Evolutionary conservation across 2,329 filamentous ascomycete species (phyloP).

Genomic region (Domatiomyces catenatus): DNA sequence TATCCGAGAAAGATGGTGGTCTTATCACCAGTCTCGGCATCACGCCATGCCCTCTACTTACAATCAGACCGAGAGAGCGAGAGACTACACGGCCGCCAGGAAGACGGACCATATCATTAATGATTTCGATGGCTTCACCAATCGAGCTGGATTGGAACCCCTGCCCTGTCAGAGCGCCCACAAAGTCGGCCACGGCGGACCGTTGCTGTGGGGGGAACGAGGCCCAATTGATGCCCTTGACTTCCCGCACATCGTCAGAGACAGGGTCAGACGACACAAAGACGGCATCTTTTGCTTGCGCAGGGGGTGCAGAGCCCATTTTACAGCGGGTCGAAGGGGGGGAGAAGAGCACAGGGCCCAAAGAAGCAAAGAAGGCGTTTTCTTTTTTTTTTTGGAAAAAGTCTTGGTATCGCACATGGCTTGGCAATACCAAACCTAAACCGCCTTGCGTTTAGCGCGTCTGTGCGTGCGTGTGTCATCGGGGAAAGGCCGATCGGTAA

Average conservation of each 20-base stretch:
- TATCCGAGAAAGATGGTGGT: conserved; percentile 96
- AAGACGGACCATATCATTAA: conserved; percentile 76
- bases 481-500: background rate
- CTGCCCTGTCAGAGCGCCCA: conserved; percentile 70
- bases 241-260: conserved; percentile 60
- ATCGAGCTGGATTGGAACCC: conserved; percentile 71
- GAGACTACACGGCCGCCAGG: background rate
- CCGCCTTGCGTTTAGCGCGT: background rate
- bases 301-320: conserved; percentile 33
- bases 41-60: conserved; percentile 57
- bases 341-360: background rate
- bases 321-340: background rate
- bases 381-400: background rate
- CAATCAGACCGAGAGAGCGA: conserved; percentile 9
- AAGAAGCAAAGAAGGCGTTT: no score
- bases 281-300: conserved; percentile 60
- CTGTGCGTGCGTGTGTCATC: background rate
- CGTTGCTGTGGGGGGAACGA: conserved; percentile 52
- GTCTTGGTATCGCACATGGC: background rate
- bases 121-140: conserved; percentile 74
- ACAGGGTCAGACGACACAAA: conserved; percentile 71
- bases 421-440: background rate
- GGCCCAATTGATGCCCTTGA: conserved; percentile 88
- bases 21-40: conserved; percentile 60
- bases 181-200: conserved; percentile 73